Evolutionary conservation across 108 stramenopile species (phyloP), one percentile per base, ranked within the genome.

Genomic region (Cyclotella kingstonii): DNA sequence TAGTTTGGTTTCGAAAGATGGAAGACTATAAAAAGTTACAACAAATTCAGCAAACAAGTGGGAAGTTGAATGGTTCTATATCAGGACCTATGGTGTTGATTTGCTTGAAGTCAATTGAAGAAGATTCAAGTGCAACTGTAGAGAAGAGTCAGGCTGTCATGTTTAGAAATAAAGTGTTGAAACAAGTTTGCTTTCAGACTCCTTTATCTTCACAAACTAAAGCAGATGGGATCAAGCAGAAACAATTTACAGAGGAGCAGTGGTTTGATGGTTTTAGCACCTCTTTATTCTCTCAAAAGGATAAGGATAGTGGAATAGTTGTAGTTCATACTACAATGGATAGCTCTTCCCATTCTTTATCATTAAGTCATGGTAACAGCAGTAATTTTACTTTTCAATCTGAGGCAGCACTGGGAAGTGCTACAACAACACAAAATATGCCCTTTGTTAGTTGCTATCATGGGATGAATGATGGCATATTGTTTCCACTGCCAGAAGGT

Each of bases 361-460:
- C 15, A 17, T 10, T 3, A n/a, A n/a, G n/a, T n/a, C n/a, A n/a
- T n/a, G n/a, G n/a, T 38, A 28, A 19, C 15, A 54, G 22, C 34
- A 31, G 8, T 3, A 12, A n/a, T 3, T 76, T 42, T 35, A 44
- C 55, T 34, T 89, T 86, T 55, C 34, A 66, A 48, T 79, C 82
- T 41, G 64, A 66, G 33, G 82, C 67, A 31, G 51, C 42, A 2
- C 19, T 50, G 1, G 77, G 55, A 26, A 68, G 54, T 18, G 77
- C 83, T 2, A 89, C 84, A 4, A 84, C 86, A 15, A 70, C 67
- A 1, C 81, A 73, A 11, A 79, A 77, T 3, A 81, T 93, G 84
- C 91, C 91, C 10, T 93, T 70, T 68, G 84, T 93, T 46, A 59
- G 64, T 10, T 93, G 91, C 39, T 82, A 93, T 60, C 60, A 70